Evolutionary conservation across 352 stramenopile species (phyloP).

Genomic region (Pilasporangium apinafurcum): DNA sequence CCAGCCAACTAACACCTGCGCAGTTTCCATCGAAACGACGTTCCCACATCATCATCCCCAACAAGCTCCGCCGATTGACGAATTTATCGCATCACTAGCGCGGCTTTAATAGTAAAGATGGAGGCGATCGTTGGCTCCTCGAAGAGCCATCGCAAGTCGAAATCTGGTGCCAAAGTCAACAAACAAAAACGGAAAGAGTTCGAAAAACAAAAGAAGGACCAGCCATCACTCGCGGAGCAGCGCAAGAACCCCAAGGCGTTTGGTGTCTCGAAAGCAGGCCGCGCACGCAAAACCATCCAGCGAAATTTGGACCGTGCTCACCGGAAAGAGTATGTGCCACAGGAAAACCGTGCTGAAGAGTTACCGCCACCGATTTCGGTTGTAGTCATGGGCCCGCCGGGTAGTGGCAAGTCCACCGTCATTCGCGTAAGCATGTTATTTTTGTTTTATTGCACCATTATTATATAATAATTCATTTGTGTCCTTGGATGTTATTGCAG

Average conservation of each 20-base stretch:
- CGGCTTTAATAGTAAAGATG: conserved; percentile 3
- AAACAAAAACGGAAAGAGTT: conserved; percentile 93
- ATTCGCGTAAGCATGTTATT: conserved; percentile 72
- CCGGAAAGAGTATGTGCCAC: conserved; percentile 96
- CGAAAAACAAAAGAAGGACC: conserved; percentile 78
- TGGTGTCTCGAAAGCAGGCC: conserved; percentile 93
- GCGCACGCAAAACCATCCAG: conserved; percentile 95
- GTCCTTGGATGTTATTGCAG: conserved; percentile 9
- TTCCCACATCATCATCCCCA: background rate
- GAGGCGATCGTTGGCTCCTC: conserved; percentile 22
- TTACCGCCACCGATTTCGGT: conserved; percentile 92
- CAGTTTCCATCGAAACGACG: no score
- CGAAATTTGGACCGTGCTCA: conserved; percentile 97
- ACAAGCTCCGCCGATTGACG: background rate
- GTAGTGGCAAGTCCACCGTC: conserved; percentile 97
- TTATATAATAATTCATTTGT: background rate
- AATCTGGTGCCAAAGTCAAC: conserved; percentile 88
- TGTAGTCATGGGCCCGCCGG: conserved; percentile 96
- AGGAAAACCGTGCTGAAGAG: conserved; percentile 80
- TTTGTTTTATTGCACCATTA: background rate
- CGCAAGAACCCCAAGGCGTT: conserved; percentile 97
- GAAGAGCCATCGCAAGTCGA: conserved; percentile 82
- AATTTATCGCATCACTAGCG: background rate
- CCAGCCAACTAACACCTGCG: no score
- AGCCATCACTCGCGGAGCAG: conserved; percentile 83